A percentile compares a stretch with the other conserved stretches of the same genome.
Evolutionary conservation across 108 stramenopile species (phyloP).

Genomic region (Stephanodiscus minutulus): DNA sequence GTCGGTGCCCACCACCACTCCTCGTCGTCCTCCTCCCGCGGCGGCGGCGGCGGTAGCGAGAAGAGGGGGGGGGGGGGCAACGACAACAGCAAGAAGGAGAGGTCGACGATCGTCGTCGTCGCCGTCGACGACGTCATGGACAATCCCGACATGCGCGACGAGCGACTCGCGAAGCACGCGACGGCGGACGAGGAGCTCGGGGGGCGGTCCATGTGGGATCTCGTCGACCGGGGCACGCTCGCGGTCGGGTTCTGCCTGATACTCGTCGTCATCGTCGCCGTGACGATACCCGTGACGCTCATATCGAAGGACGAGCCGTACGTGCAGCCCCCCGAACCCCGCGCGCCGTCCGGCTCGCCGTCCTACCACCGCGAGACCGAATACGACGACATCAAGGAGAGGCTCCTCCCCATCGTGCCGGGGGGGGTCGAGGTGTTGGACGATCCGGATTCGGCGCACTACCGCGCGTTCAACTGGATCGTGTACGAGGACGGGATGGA

Average conservation of each 20-base stretch:
- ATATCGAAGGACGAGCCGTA: slow-evolving; percentile 42
- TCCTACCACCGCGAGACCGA: slow-evolving; percentile 18
- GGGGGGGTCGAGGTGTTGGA: slow-evolving; percentile 22
- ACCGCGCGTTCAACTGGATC: slow-evolving; percentile 42
- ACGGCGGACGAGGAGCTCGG: slow-evolving; percentile 42
- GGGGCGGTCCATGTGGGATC: slow-evolving; percentile 18
- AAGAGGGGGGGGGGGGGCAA: too few species aligned
- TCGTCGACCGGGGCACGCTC: slow-evolving; percentile 32
- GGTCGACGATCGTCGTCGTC: too few species aligned
- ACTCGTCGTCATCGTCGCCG: slow-evolving; percentile 38
- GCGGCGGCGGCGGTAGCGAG: too few species aligned
- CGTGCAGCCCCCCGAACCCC: slow-evolving; percentile 18
- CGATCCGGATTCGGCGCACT: slow-evolving; percentile 33
- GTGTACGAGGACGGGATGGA: slow-evolving; percentile 53
- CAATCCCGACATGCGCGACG: slow-evolving; percentile 8
- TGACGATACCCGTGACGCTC: slow-evolving; percentile 38
- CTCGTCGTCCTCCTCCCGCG: too few species aligned
- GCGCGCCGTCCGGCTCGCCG: slow-evolving; percentile 20
- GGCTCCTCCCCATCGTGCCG: slow-evolving; percentile 17
- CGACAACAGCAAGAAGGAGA: too few species aligned
- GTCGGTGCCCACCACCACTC: too few species aligned
- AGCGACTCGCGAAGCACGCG: slow-evolving; percentile 9
- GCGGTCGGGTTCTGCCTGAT: slow-evolving; percentile 42
- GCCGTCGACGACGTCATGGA: too few species aligned
- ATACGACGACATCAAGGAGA: slow-evolving; percentile 31